A percentile compares a stretch with the other conserved stretches of the same genome.
These are phyloP conservation scores for Fusarium lyarnte DNA, from an alignment of 2,329 filamentous ascomycete genomes.

Conservation along the genomic window DNA sequence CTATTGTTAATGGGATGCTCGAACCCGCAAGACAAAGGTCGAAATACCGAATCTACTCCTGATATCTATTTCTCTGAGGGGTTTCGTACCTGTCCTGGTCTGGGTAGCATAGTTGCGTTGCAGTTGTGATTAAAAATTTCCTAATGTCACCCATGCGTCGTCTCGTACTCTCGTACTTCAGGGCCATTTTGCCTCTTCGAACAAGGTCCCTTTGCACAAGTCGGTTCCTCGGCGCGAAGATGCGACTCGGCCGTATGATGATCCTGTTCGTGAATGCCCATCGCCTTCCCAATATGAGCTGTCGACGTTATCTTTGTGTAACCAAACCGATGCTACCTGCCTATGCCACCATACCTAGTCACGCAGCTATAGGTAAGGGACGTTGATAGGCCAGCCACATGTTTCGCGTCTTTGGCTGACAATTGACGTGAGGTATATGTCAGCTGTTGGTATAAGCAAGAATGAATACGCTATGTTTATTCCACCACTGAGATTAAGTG, in stretches of 20 bases:
- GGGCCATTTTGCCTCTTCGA: neutral
- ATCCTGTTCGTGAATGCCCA: neutral
- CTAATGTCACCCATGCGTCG: neutral
- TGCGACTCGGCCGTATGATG: constrained; percentile 2
- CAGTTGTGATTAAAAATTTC: neutral
- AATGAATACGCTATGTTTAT: constrained; percentile 4
- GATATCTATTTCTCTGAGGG: neutral
- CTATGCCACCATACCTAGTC: neutral
- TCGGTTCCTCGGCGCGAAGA: constrained; percentile 2
- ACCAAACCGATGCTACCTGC: constrained; percentile 1
- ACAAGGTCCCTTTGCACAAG: neutral
- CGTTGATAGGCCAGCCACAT: neutral
- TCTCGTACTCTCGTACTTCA: neutral
- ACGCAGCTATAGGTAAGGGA: constrained; percentile 4
- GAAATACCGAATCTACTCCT: neutral
- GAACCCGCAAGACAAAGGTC: neutral
- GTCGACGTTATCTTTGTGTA: neutral
- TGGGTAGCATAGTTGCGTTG: neutral
- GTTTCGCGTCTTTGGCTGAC: constrained; percentile 14
- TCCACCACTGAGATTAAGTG: constrained; percentile 25
- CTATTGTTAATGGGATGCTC: neutral
- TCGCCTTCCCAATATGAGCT: neutral
- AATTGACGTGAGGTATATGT: constrained; percentile 1
- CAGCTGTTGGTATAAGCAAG: neutral
- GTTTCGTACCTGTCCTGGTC: neutral